Evolutionary conservation across 176 grass and related monocot species (phyloP).

Genomic region (Hyparrhenia diplandra): DNA sequence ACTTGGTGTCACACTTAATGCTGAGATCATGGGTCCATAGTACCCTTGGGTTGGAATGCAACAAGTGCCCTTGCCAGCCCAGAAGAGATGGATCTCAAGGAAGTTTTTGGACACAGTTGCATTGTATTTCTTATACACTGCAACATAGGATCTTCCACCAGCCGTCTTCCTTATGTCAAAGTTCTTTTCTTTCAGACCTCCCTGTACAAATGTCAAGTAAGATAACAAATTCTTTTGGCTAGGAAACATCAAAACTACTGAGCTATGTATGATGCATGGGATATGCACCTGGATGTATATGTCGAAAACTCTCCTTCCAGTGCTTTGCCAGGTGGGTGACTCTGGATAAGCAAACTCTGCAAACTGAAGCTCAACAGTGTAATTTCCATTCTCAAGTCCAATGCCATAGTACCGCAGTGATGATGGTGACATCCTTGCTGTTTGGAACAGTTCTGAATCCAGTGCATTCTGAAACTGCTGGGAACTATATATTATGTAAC

Average conservation of each 20-base stretch:
- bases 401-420: slow-evolving; percentile 1
- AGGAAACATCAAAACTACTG: background rate
- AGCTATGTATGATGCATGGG: background rate
- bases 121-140: slow-evolving; percentile 5
- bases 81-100: slow-evolving; percentile 95
- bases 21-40: slow-evolving; percentile 71
- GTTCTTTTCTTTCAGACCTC: slow-evolving; percentile 64
- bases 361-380: slow-evolving; percentile 14
- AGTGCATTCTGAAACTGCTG: slow-evolving; percentile 4
- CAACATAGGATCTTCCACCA: slow-evolving; percentile 4
- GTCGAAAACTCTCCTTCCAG: slow-evolving; percentile 77
- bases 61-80: slow-evolving; percentile 94
- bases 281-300: slow-evolving; percentile 81
- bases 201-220: slow-evolving; percentile 47
- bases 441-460: slow-evolving; percentile 10
- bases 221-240: background rate
- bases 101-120: slow-evolving; percentile 69
- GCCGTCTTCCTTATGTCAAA: slow-evolving; percentile 50
- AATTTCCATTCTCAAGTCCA: slow-evolving; percentile 16
- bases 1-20: slow-evolving; percentile 71
- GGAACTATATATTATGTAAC: slow-evolving; percentile 1
- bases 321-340: slow-evolving; percentile 43
- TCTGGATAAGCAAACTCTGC: slow-evolving; percentile 32
- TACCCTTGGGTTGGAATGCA: slow-evolving; percentile 66
- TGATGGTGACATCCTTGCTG: slow-evolving; percentile 16